Percentiles rank a stretch among this genome's conserved stretches.
phyloP scores from a whole-genome alignment of 2,329 filamentous ascomycete species.

The Ophiocordyceps sinensis region DNA sequence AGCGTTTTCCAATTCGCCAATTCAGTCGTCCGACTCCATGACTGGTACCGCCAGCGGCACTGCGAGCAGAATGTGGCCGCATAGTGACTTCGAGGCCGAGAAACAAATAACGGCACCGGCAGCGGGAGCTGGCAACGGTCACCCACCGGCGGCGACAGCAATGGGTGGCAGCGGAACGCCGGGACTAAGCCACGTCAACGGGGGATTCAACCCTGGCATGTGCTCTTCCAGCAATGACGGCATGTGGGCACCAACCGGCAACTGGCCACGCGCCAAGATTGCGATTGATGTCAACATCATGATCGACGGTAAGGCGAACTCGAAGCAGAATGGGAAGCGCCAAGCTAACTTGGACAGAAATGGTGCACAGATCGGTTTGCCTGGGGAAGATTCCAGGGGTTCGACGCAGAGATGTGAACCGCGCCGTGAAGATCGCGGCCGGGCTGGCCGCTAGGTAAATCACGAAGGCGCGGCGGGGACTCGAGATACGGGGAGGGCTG shows the following conservation, averaged over 20 bases:
- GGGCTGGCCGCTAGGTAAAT: background rate
- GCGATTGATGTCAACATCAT: slow-evolving; percentile 20
- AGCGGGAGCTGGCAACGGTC: no score
- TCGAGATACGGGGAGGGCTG: no score
- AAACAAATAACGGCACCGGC: background rate
- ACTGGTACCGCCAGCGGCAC: background rate
- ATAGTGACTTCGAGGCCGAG: background rate
- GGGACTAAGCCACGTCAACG: background rate
- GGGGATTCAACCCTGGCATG: background rate
- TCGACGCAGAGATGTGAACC: slow-evolving; percentile 21
- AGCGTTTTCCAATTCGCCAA: background rate
- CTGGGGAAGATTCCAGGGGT: slow-evolving; percentile 24
- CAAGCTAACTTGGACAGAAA: slow-evolving; percentile 12
- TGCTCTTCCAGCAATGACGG: background rate
- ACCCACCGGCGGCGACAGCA: no score
- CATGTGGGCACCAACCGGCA: background rate
- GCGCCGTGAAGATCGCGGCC: slow-evolving; percentile 12
- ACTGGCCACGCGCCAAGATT: slow-evolving; percentile 16
- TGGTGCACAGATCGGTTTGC: slow-evolving; percentile 20
- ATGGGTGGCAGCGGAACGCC: background rate
- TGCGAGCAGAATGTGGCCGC: background rate
- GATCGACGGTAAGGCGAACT: slow-evolving; percentile 16
- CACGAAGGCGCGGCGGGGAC: background rate
- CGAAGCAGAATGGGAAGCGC: background rate
- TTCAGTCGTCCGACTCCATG: background rate